Evolutionary conservation across 176 grass and related monocot genomes (phyloP).

Genomic region (Typha latifolia): DNA sequence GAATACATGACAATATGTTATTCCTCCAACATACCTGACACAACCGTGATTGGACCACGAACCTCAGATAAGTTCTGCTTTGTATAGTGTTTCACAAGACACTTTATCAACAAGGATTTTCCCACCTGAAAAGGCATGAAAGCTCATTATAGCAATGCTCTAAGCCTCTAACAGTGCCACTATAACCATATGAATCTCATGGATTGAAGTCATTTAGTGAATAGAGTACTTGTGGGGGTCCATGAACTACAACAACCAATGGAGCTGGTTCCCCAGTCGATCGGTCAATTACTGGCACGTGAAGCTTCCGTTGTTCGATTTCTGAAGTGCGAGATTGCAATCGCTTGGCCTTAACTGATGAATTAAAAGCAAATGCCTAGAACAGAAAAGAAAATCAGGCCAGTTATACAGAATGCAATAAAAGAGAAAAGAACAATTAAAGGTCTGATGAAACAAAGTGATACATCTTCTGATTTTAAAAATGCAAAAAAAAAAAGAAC

Average conservation of each 20-base stretch:
- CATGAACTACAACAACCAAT: slow-evolving; percentile 95
- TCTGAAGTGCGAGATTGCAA: slow-evolving; percentile 69
- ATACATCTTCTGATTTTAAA: no score
- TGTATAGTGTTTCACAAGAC: slow-evolving; percentile 84
- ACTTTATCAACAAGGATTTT: slow-evolving; percentile 93
- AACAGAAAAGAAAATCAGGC: slow-evolving; percentile 20
- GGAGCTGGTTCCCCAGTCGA: slow-evolving; percentile 74
- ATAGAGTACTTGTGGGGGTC: slow-evolving; percentile 59
- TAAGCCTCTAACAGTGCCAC: not conserved
- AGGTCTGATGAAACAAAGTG: no score
- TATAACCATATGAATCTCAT: not conserved
- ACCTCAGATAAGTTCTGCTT: slow-evolving; percentile 92
- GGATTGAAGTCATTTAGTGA: not conserved
- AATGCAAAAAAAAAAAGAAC: no score
- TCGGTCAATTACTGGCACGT: slow-evolving; percentile 72
- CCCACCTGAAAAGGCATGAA: slow-evolving; percentile 46
- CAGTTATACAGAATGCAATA: slow-evolving; percentile 10
- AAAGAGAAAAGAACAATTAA: slow-evolving; percentile 1
- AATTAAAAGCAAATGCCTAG: slow-evolving; percentile 91
- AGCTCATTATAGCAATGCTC: not conserved
- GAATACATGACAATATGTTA: not conserved
- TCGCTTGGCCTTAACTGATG: slow-evolving; percentile 72
- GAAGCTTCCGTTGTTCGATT: slow-evolving; percentile 74
- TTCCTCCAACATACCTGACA: slow-evolving; percentile 52
- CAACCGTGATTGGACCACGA: slow-evolving; percentile 78